These are phyloP conservation scores for Chloris gayana DNA, from an alignment of 176 grass and related monocot genomes.

Conservation along the genomic window DNA sequence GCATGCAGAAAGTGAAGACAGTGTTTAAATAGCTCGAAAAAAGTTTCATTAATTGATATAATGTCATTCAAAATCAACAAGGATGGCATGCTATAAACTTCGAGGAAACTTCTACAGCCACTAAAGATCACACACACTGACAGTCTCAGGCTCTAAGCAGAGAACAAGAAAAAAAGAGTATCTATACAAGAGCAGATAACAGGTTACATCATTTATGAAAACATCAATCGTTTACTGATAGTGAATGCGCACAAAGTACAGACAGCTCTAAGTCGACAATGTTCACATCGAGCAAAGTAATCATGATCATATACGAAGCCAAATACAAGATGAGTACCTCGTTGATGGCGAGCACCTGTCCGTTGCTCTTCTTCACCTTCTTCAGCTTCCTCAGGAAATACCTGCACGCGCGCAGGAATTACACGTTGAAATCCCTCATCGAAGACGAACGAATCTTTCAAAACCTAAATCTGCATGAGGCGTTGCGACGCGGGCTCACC, in stretches of 20 bases:
- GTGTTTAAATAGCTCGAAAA: not conserved
- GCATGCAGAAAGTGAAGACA: not conserved
- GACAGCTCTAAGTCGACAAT: not conserved
- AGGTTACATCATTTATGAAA: not conserved
- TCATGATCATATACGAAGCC: not conserved
- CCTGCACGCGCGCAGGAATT: conserved; percentile 22
- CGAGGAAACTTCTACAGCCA: not conserved
- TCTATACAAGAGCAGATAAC: not conserved
- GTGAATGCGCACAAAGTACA: not conserved
- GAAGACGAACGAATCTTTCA: not conserved
- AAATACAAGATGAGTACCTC: conserved; percentile 44
- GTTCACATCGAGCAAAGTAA: not conserved
- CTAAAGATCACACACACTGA: not conserved
- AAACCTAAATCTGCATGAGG: not conserved
- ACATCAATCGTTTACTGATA: not conserved
- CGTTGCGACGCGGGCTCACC: conserved; percentile 32
- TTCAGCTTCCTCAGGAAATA: conserved; percentile 89
- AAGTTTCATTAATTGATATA: not conserved
- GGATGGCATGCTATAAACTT: not conserved
- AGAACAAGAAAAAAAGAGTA: not conserved
- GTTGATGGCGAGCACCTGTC: conserved; percentile 77
- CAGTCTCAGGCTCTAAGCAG: not conserved
- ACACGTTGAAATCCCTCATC: not conserved
- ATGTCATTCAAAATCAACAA: not conserved
- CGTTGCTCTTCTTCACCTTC: conserved; percentile 95